A percentile compares a stretch with the other conserved stretches of the same genome.
These are phyloP conservation scores for Datisca glomerata DNA, from an alignment of 306 rosid genomes.

Conservation along the genomic window DNA sequence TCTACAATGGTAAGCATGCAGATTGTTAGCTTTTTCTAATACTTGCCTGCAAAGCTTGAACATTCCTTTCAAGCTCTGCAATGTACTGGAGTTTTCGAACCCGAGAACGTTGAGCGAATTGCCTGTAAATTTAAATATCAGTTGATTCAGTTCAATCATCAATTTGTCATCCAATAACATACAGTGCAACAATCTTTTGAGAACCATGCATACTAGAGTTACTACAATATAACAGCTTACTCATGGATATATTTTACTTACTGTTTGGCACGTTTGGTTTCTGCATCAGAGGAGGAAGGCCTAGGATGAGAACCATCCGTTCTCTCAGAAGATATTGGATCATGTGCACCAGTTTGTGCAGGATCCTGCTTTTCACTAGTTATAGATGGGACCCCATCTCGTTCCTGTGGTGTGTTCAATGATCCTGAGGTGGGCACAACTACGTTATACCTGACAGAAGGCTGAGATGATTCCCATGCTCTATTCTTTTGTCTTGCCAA, in stretches of 20 bases:
- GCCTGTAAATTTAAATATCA: constrained; percentile 39
- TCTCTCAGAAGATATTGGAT: constrained; percentile 49
- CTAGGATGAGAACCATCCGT: constrained; percentile 52
- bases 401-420: constrained; percentile 47
- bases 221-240: too few relatives aligned
- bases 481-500: constrained; percentile 54
- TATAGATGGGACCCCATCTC: constrained; percentile 44
- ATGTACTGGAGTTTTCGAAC: constrained; percentile 97
- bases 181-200: background rate
- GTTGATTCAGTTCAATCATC: too few relatives aligned
- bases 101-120: constrained; percentile 97
- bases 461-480: constrained; percentile 56
- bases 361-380: constrained; percentile 42
- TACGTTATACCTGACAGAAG: constrained; percentile 46
- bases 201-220: too few relatives aligned
- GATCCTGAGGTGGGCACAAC: constrained; percentile 52
- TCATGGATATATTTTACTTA: too few relatives aligned
- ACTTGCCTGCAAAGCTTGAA: constrained; percentile 87
- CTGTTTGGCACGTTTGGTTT: constrained; percentile 97
- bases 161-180: constrained; percentile 4
- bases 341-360: constrained; percentile 49
- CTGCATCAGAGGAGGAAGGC: constrained; percentile 61
- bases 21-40: constrained; percentile 15
- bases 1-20: background rate
- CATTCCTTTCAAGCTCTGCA: constrained; percentile 96